These are phyloP conservation scores for Mortierella sp. DNA, from an alignment of 371 early-diverging fungal species.

Conservation along the genomic window DNA sequence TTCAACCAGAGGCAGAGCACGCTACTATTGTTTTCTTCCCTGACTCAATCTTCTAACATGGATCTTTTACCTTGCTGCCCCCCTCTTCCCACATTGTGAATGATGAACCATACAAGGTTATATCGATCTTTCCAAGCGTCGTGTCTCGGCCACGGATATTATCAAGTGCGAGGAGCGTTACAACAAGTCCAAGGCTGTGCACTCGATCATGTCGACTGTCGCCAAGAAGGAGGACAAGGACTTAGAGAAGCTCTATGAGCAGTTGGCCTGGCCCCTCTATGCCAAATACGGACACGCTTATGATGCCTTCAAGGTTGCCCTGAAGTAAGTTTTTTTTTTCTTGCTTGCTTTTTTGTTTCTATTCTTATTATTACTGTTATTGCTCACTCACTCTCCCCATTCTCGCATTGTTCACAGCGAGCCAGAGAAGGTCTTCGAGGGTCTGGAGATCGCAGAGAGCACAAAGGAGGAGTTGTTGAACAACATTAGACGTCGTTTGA, in stretches of 20 bases:
- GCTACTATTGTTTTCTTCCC: neutral
- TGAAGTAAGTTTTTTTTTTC: slow-evolving; percentile 69
- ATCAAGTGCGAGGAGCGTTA: slow-evolving; percentile 95
- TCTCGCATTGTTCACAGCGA: slow-evolving; percentile 64
- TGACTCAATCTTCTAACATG: neutral
- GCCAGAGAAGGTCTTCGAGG: slow-evolving; percentile 89
- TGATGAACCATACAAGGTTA: slow-evolving; percentile 82
- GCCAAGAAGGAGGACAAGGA: slow-evolving; percentile 89
- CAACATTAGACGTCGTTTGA: slow-evolving; percentile 91
- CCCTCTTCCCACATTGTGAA: neutral
- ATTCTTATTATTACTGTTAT: neutral
- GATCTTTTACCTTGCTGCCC: neutral
- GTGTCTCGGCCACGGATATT: slow-evolving; percentile 97
- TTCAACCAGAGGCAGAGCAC: neutral
- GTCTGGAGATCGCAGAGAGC: slow-evolving; percentile 72
- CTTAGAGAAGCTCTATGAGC: slow-evolving; percentile 89
- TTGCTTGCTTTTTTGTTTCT: neutral
- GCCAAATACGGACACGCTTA: slow-evolving; percentile 98
- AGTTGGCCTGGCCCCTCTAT: slow-evolving; percentile 98
- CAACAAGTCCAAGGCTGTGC: slow-evolving; percentile 96
- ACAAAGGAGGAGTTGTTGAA: slow-evolving; percentile 80
- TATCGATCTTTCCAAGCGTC: slow-evolving; percentile 98
- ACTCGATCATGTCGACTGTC: slow-evolving; percentile 88
- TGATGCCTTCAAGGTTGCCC: slow-evolving; percentile 96
- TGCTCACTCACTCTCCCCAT: neutral